Base-by-base conservation (phyloP, 2,329 filamentous ascomycete species). In the Trichoderma hamatum region DNA sequence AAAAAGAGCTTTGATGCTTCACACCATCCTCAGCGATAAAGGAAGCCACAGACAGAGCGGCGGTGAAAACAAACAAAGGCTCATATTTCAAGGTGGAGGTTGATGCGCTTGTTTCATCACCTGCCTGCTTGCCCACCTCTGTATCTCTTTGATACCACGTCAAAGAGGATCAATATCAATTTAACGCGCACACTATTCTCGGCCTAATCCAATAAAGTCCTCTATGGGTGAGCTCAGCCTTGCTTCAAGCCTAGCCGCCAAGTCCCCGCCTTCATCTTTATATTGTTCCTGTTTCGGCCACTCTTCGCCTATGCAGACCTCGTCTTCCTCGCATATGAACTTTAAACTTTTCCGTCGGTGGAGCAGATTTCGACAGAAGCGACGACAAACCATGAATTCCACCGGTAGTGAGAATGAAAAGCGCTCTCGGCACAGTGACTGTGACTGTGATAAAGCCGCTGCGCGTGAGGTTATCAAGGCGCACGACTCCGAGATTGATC, bases 401-500 rank as follows among this genome's bases (percentile, higher is more conserved):
- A 6, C 21, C 7, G 30, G 62, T 11, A 58, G 39, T 24, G 24
- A 32, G 26, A 1, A 36, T 1, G 3, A 30, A 2, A 49, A 49
- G n/a, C 26, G 49, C 24, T 19, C 56, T 19, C 43, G 32, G 16
- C 66, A 63, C 14, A 21, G 16, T 2, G 46, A 61, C 51, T 19
- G 55, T 26, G 49, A 66, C 28, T 43, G 30, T 9, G 68, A 69
- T 46, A 68, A 21, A 39, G 67, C 66, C 10, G 73, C 75, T 60
- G 76, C 77, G 26, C 71, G 69, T 59, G 70, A 70, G 26, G 36
- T 77, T 16, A 71, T 77, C 28, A 59, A 73, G n/a, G 74, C 76
- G 13, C 75, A 76, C 28, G 72, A 78, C 61, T 69, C 72, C 36
- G 71, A 74, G 60, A 73, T 75, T 28, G 67, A 69, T 26, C 43